Base-by-base conservation (phyloP, 306 rosid species). In the Delonix regia region DNA sequence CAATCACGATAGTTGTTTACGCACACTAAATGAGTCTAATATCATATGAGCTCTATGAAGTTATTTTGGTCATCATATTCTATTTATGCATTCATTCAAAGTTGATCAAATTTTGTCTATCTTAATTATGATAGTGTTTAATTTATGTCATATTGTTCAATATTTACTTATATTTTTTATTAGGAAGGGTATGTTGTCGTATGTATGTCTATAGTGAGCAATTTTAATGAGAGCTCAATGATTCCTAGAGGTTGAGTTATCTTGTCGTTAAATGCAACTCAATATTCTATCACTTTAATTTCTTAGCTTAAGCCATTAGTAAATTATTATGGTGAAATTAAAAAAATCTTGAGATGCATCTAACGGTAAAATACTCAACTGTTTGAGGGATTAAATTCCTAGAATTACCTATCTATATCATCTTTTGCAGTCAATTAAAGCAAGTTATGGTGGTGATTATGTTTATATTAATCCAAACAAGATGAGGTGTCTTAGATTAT, bases 371-470 rank as follows among this genome's bases (percentile, higher is more conserved):
- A 33, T 30, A 30, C 25, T 63, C 69, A 34, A 63, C 19, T 19
- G 15, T 0, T 61, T 25, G 1, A 10, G 19, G 4, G 12, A 36
- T 16, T 7, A 10, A 42, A 41, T 13, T 67, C 28, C 4, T 38
- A 18, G 30, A 67, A 67, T 41, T 65, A 36, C 36, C 21, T 21
- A 1, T 13, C 36, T 67, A 12, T 14, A 39, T 39, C n/a, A 9
- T 10, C 12, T 56, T 55, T 61, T 69, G 4, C 76, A 81, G 84
- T 81, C 77, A 27, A 62, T 76, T 7, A 81, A 75, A 57, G 51
- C 59, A 59, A 69, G 47, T 19, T 81, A 81, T 33, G 27, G 69
- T 68, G 73, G 77, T 18, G 73, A 81, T 56, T 81, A 75, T 59
- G 30, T 81, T 15, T 68, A 75, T 19, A 73, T 38, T 9, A 38